phyloP scores from a whole-genome alignment of 1,284 basidiomycete genomes.

The Tilletia horrida region DNA sequence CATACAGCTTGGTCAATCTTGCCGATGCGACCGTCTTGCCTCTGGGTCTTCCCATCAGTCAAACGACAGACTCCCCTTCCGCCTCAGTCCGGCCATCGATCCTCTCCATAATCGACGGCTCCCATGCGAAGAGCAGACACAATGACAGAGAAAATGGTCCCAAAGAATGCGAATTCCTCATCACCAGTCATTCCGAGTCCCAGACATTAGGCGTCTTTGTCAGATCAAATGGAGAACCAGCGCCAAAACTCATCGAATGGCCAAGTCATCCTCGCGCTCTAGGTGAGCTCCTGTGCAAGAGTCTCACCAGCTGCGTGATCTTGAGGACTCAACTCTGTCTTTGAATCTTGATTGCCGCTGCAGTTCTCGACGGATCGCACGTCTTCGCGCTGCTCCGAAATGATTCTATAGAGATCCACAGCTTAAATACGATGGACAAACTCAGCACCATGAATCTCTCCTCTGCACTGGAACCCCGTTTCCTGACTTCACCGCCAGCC shows the following conservation, averaged over 20 bases:
- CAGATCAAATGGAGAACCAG: conserved; percentile 45
- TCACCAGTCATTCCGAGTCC: conserved; percentile 47
- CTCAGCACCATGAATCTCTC: conserved; percentile 35
- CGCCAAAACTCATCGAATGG: conserved; percentile 51
- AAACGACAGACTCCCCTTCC: conserved; percentile 42
- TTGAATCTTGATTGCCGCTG: neutral
- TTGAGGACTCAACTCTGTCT: neutral
- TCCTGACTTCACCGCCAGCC: conserved; percentile 24
- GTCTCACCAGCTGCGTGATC: neutral
- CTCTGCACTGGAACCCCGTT: conserved; percentile 38
- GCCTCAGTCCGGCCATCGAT: conserved; percentile 47
- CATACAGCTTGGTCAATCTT: conserved; percentile 47
- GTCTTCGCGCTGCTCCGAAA: conserved; percentile 47
- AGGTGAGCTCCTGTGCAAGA: conserved; percentile 18
- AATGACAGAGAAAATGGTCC: neutral
- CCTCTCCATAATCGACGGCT: conserved; percentile 29
- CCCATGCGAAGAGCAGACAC: neutral
- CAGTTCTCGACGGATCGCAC: conserved; percentile 27
- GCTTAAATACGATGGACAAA: conserved; percentile 30
- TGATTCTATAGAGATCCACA: conserved; percentile 46
- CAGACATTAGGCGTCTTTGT: conserved; percentile 51
- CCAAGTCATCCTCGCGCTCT: conserved; percentile 49
- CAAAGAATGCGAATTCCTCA: conserved; percentile 42
- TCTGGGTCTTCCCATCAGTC: conserved; percentile 51
- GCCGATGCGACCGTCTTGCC: conserved; percentile 33